phyloP scores from a whole-genome alignment of 1,284 basidiomycete genomes.

The Stereum hirsutum region DNA sequence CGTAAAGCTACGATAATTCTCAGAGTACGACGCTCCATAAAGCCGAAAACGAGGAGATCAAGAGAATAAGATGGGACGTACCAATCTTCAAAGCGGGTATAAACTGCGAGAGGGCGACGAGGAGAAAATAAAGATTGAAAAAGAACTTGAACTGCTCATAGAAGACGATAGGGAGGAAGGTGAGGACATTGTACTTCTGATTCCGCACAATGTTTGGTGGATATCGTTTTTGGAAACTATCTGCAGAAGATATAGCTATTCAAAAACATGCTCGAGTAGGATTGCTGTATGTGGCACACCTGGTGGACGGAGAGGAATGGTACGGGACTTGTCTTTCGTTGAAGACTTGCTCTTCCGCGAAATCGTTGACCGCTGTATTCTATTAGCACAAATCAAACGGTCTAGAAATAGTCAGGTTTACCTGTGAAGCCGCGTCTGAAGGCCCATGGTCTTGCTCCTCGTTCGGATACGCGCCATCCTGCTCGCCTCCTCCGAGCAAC shows the following conservation, averaged over 20 bases:
- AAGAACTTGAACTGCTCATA: slow-evolving; percentile 99
- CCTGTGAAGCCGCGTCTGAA: slow-evolving; percentile 15
- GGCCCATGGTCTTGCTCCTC: slow-evolving; percentile 19
- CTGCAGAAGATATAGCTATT: slow-evolving; percentile 22
- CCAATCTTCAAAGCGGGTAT: slow-evolving; percentile 95
- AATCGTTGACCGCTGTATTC: slow-evolving; percentile 23
- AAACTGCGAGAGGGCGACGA: slow-evolving; percentile 95
- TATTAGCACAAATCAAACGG: neutral
- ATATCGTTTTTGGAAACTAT: slow-evolving; percentile 60
- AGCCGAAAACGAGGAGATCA: neutral
- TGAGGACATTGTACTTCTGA: slow-evolving; percentile 94
- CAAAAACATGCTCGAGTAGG: neutral
- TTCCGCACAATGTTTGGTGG: slow-evolving; percentile 90
- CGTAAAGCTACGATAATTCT: neutral
- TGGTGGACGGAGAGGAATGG: slow-evolving; percentile 68
- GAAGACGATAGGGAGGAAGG: slow-evolving; percentile 93
- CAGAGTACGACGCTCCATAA: too few species aligned
- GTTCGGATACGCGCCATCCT: slow-evolving; percentile 23
- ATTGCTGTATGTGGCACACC: slow-evolving; percentile 33
- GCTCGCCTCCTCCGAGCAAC: slow-evolving; percentile 32
- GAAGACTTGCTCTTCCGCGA: slow-evolving; percentile 19
- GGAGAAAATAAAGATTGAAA: slow-evolving; percentile 98
- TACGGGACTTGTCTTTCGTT: slow-evolving; percentile 63
- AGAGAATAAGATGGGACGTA: slow-evolving; percentile 24
- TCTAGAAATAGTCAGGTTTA: slow-evolving; percentile 9